phyloP scores from a whole-genome alignment of 202 grass and related monocot genomes.

The Carex arenaria region DNA sequence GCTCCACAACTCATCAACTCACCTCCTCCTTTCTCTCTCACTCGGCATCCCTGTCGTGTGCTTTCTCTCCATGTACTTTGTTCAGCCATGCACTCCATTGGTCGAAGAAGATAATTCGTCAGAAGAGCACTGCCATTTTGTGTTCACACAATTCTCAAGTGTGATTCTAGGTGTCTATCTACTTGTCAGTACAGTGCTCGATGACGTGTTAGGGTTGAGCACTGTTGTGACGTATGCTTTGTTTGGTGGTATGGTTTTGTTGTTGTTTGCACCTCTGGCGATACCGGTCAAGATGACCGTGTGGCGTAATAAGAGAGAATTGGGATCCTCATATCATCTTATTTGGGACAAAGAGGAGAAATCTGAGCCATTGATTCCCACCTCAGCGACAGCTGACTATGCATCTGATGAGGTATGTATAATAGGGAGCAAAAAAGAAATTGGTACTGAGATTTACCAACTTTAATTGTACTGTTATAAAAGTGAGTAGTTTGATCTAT shows the following conservation, averaged over 20 bases:
- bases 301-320: slow-evolving; percentile 50
- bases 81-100: slow-evolving; percentile 77
- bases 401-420: slow-evolving; percentile 43
- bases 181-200: slow-evolving; percentile 56
- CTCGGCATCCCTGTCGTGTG: slow-evolving; percentile 65
- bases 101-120: slow-evolving; percentile 72
- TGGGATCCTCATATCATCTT: slow-evolving; percentile 28
- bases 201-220: slow-evolving; percentile 48
- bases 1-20: slow-evolving; percentile 68
- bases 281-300: slow-evolving; percentile 96
- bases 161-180: slow-evolving; percentile 77
- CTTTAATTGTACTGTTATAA: neutral
- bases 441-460: neutral
- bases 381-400: slow-evolving; percentile 38
- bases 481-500: neutral
- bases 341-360: slow-evolving; percentile 44
- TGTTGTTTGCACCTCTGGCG: slow-evolving; percentile 85
- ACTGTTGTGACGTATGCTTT: slow-evolving; percentile 44
- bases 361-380: slow-evolving; percentile 50
- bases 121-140: slow-evolving; percentile 66
- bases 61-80: slow-evolving; percentile 86
- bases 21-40: slow-evolving; percentile 69
- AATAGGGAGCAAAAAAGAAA: neutral
- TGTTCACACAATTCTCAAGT: slow-evolving; percentile 83
- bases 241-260: slow-evolving; percentile 82